Percentiles rank a stretch among this genome's conserved stretches.
These are phyloP conservation scores for Boletus pseudopeckii DNA, from an alignment of 768 basidiomycete species.

Conservation along the genomic window DNA sequence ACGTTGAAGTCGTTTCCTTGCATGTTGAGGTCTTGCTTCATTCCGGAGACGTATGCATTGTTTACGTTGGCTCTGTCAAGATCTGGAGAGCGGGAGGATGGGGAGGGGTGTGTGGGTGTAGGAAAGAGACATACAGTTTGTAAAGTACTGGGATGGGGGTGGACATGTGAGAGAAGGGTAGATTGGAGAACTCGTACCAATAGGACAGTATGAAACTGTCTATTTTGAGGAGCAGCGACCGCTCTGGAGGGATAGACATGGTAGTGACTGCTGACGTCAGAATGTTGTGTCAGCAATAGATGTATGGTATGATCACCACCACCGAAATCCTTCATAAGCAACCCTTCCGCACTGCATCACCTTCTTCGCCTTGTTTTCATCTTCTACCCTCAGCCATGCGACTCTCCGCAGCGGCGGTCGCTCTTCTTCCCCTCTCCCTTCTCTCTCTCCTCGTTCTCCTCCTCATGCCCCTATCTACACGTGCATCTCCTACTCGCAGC, in stretches of 20 bases:
- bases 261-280: slow-evolving; percentile 15
- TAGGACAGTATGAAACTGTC: slow-evolving; percentile 71
- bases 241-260: slow-evolving; percentile 23
- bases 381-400: slow-evolving; percentile 5
- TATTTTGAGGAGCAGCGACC: slow-evolving; percentile 52
- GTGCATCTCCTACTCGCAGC: no score
- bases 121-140: slow-evolving; percentile 46
- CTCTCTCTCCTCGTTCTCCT: neutral
- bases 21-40: slow-evolving; percentile 71
- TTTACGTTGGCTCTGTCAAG: slow-evolving; percentile 65
- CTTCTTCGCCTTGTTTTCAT: neutral
- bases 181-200: slow-evolving; percentile 37
- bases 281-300: neutral
- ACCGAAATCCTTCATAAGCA: slow-evolving; percentile 10
- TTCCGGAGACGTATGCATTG: slow-evolving; percentile 78
- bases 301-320: neutral
- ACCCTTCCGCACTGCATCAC: neutral
- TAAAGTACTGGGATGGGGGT: slow-evolving; percentile 51
- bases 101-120: neutral
- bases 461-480: slow-evolving; percentile 13
- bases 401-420: neutral
- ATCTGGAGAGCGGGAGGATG: slow-evolving; percentile 36
- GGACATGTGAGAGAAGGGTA: slow-evolving; percentile 2
- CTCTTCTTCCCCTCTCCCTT: neutral
- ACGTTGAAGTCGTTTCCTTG: slow-evolving; percentile 62